A percentile compares a stretch with the other conserved stretches of the same genome.
phyloP scores from a whole-genome alignment of 192 early-diverging fungal species.

The Kappamyces sp. region DNA sequence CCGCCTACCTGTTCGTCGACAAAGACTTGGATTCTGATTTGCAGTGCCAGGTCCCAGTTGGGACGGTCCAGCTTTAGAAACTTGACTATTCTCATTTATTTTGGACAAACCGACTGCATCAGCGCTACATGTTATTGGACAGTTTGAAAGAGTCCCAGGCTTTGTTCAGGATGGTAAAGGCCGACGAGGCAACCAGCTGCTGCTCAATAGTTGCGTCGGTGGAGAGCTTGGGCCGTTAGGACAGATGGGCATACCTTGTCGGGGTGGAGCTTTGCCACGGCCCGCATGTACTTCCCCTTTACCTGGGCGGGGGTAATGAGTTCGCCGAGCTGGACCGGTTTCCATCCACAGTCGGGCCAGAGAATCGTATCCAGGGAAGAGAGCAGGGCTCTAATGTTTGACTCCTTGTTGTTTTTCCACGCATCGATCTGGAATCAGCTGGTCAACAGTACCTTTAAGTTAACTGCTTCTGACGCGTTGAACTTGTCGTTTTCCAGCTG shows the following conservation, averaged over 20 bases:
- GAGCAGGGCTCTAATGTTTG: constrained; percentile 82
- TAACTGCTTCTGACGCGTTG: constrained; percentile 4
- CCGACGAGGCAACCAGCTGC: constrained; percentile 75
- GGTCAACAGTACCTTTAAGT: constrained; percentile 74
- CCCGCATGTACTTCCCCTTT: constrained; percentile 88
- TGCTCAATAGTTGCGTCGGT: constrained; percentile 68
- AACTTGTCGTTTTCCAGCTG: constrained; percentile 72
- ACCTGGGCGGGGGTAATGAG: constrained; percentile 78
- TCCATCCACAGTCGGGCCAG: constrained; percentile 71
- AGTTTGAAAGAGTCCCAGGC: constrained; percentile 92
- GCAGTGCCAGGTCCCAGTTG: neutral
- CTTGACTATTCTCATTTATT: neutral
- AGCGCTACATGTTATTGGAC: constrained; percentile 50
- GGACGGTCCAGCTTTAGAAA: neutral
- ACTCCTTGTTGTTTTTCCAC: constrained; percentile 87
- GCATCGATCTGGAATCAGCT: constrained; percentile 34
- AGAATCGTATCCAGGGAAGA: constrained; percentile 71
- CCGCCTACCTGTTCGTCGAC: neutral
- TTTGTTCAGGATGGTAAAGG: constrained; percentile 85
- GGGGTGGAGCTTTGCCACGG: constrained; percentile 88
- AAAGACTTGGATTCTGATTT: neutral
- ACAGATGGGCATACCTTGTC: constrained; percentile 61
- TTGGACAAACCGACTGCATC: neutral
- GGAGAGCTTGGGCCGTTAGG: constrained; percentile 28
- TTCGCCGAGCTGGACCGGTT: constrained; percentile 72